Conservation (phyloP, 2,329 filamentous ascomycete genomes). For the Zopfia rhizophila region DNA sequence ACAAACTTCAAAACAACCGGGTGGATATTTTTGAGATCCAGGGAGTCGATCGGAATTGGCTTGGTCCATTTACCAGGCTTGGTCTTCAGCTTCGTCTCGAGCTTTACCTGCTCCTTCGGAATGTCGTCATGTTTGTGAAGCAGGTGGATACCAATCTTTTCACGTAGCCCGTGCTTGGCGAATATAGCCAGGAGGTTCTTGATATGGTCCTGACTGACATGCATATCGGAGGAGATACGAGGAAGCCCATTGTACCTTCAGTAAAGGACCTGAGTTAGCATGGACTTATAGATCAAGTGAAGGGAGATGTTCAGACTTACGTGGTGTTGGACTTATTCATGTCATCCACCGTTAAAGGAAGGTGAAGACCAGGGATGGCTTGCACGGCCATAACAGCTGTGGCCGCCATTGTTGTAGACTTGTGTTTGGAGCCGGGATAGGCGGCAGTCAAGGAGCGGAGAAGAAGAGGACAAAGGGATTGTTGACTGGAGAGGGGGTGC, state of each 20-base stretch:
- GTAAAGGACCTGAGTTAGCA: conserved; percentile 14
- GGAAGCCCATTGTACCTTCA: conserved; percentile 19
- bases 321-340: conserved; percentile 17
- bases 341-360: conserved; percentile 16
- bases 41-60: conserved; percentile 15
- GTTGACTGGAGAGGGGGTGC: conserved; percentile 11
- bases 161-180: conserved; percentile 13
- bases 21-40: conserved; percentile 18
- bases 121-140: conserved; percentile 16
- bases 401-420: conserved; percentile 10
- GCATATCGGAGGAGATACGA: conserved; percentile 19
- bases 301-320: conserved; percentile 17
- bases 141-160: conserved; percentile 16
- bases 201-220: conserved; percentile 14
- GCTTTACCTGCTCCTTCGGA: conserved; percentile 18
- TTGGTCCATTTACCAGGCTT: conserved; percentile 19
- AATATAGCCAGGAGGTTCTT: conserved; percentile 20
- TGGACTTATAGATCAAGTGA: conserved; percentile 10
- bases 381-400: conserved; percentile 14
- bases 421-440: conserved; percentile 10
- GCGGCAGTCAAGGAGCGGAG: conserved; percentile 7
- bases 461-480: conserved; percentile 14
- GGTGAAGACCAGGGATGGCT: conserved; percentile 15
- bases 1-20: conserved; percentile 11
- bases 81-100: conserved; percentile 17